phyloP scores from a whole-genome alignment of 208 protist genomes.

The Herpetomonas tarakana region DNA sequence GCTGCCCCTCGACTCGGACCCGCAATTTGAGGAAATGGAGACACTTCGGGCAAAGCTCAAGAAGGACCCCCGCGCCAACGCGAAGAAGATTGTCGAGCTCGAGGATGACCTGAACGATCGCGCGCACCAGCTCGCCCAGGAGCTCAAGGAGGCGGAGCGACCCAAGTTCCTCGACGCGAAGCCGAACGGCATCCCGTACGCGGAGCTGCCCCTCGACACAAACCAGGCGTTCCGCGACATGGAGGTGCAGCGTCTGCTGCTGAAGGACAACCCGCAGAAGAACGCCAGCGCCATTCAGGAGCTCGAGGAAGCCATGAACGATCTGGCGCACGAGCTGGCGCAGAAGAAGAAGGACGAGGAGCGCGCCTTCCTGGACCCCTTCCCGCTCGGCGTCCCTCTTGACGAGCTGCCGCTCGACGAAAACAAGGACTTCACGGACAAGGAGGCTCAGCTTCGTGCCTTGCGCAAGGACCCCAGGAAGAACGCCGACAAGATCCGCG shows the following conservation, averaged over 20 bases:
- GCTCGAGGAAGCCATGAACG: constrained; percentile 69
- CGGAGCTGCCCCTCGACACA: constrained; percentile 47
- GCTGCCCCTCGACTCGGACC: constrained; percentile 48
- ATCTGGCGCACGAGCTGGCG: constrained; percentile 57
- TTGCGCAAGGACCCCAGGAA: constrained; percentile 42
- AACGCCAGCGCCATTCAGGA: constrained; percentile 50
- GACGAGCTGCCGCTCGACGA: constrained; percentile 61
- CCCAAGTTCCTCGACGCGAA: constrained; percentile 48
- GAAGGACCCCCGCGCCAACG: constrained; percentile 43
- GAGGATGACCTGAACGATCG: constrained; percentile 60
- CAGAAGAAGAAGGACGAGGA: constrained; percentile 49
- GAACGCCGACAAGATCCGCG: constrained; percentile 41
- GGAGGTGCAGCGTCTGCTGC: constrained; percentile 50
- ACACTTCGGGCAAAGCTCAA: constrained; percentile 47
- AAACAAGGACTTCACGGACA: constrained; percentile 39
- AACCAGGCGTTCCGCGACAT: constrained; percentile 60
- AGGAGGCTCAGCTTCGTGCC: constrained; percentile 58
- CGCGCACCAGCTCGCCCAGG: constrained; percentile 45
- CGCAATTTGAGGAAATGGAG: constrained; percentile 45
- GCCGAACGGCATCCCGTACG: constrained; percentile 48
- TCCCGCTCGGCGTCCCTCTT: constrained; percentile 56
- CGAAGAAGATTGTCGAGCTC: constrained; percentile 43
- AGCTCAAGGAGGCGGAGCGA: constrained; percentile 56
- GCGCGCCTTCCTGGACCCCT: constrained; percentile 58
- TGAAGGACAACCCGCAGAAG: constrained; percentile 39